phyloP scores from a whole-genome alignment of 106 monocot genomes.

The Apostasia shenzhenica region DNA sequence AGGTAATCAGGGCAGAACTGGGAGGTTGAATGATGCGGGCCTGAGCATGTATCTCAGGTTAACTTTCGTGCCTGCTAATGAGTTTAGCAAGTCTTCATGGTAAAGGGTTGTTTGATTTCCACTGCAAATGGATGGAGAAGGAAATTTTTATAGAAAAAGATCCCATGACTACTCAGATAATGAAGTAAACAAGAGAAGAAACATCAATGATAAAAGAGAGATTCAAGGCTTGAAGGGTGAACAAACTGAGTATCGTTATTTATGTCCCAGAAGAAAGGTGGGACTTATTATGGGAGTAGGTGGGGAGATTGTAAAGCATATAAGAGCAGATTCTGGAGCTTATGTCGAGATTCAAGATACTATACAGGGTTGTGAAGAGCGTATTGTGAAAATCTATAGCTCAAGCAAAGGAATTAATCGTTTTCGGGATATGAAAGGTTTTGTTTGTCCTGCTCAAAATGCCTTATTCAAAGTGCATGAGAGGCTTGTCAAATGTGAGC shows the following conservation, averaged over 20 bases:
- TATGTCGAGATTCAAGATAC: conserved; percentile 45
- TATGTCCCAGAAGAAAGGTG: conserved; percentile 42
- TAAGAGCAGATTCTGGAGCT: conserved; percentile 44
- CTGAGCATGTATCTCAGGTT: too few species aligned
- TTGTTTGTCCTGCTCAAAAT: conserved; percentile 56
- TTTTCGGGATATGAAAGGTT: conserved; percentile 27
- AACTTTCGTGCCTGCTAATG: too few species aligned
- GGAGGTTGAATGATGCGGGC: too few species aligned
- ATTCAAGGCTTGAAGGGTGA: conserved; percentile 22
- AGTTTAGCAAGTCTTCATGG: too few species aligned
- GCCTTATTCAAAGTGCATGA: conserved; percentile 57
- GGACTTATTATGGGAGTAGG: conserved; percentile 56
- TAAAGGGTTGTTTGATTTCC: too few species aligned
- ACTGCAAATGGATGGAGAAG: not conserved
- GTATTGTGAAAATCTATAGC: conserved; percentile 49
- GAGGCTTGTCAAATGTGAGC: conserved; percentile 31
- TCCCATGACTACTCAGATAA: conserved; percentile 17
- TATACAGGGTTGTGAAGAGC: conserved; percentile 47
- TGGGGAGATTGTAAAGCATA: conserved; percentile 53
- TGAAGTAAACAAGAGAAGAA: conserved; percentile 48
- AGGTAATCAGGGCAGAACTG: too few species aligned
- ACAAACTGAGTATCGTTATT: conserved; percentile 51
- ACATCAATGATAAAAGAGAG: conserved; percentile 31
- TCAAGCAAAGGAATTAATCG: conserved; percentile 30
- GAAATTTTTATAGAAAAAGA: conserved; percentile 3